Percentiles rank a stretch among this genome's conserved stretches.
phyloP scores from a whole-genome alignment of 805 yeast species.

The Kazachstania bromeliacearum region DNA sequence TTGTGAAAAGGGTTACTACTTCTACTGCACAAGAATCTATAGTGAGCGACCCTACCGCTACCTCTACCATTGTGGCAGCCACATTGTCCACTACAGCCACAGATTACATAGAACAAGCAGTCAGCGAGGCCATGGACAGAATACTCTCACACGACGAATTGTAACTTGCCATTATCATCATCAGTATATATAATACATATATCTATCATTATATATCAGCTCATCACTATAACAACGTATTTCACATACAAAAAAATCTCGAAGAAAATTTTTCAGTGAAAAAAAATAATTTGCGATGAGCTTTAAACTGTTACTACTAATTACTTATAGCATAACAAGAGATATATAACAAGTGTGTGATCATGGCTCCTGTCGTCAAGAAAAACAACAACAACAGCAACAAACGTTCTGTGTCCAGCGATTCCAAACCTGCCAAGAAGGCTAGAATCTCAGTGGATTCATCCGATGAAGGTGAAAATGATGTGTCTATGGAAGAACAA shows the following conservation, averaged over 20 bases:
- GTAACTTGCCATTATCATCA: slow-evolving; percentile 2
- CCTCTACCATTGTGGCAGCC: background rate
- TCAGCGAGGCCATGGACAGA: slow-evolving; percentile 21
- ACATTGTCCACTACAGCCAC: slow-evolving; percentile 1
- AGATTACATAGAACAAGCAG: slow-evolving; percentile 12
- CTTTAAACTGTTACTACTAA: background rate
- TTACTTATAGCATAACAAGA: background rate
- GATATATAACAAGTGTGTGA: background rate
- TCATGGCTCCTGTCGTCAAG: slow-evolving; percentile 15
- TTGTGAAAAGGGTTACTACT: slow-evolving; percentile 9
- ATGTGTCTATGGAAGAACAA: slow-evolving; percentile 1
- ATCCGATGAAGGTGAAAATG: slow-evolving; percentile 24
- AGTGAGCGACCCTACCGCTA: slow-evolving; percentile 1
- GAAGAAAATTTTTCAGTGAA: slow-evolving; percentile 3
- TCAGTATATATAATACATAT: background rate
- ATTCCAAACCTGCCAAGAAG: slow-evolving; percentile 19
- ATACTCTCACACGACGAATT: slow-evolving; percentile 20
- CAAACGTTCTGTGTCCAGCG: slow-evolving; percentile 8
- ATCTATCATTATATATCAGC: background rate
- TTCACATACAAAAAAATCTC: too few species aligned
- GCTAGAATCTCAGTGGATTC: slow-evolving; percentile 28
- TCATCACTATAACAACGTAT: too few species aligned
- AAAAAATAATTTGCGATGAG: slow-evolving; percentile 6
- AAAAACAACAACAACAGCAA: too few species aligned
- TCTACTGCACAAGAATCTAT: background rate